phyloP scores from a whole-genome alignment of 768 basidiomycete species.

The Agaricus bisporus region DNA sequence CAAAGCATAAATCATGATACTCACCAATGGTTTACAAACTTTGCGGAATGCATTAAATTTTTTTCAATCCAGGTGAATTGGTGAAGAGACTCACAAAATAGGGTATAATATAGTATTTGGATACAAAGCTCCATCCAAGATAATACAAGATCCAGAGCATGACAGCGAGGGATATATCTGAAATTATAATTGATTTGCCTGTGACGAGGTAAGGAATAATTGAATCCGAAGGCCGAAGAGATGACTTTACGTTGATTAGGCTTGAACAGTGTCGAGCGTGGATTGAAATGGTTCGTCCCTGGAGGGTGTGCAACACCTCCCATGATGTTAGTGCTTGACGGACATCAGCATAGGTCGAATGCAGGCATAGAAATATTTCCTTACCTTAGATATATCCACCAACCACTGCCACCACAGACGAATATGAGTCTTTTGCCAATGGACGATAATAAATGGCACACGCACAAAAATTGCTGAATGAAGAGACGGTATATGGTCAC shows the following conservation, averaged over 20 bases:
- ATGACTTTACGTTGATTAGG: conserved; percentile 26
- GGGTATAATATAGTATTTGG: conserved; percentile 32
- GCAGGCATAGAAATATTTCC: not conserved
- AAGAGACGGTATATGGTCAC: conserved; percentile 36
- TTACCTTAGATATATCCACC: conserved; percentile 29
- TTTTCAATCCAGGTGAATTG: not conserved
- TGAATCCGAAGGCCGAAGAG: not conserved
- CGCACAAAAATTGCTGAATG: conserved; percentile 41
- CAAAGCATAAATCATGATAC: not conserved
- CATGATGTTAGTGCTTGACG: conserved; percentile 36
- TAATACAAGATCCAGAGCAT: conserved; percentile 21
- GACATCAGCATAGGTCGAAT: not conserved
- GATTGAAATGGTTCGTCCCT: conserved; percentile 40
- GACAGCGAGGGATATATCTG: conserved; percentile 20
- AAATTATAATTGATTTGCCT: conserved; percentile 35
- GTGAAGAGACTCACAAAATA: conserved; percentile 31
- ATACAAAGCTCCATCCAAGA: conserved; percentile 21
- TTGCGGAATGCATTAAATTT: not conserved
- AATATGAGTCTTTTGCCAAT: not conserved
- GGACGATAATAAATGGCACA: conserved; percentile 10
- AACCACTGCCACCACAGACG: conserved; percentile 20
- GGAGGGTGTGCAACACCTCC: conserved; percentile 39
- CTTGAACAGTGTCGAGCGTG: conserved; percentile 34
- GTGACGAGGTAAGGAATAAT: conserved; percentile 6
- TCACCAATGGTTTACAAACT: conserved; percentile 42